phyloP scores from a whole-genome alignment of 345 rosid genomes.

The Geranium rotundifolium region DNA sequence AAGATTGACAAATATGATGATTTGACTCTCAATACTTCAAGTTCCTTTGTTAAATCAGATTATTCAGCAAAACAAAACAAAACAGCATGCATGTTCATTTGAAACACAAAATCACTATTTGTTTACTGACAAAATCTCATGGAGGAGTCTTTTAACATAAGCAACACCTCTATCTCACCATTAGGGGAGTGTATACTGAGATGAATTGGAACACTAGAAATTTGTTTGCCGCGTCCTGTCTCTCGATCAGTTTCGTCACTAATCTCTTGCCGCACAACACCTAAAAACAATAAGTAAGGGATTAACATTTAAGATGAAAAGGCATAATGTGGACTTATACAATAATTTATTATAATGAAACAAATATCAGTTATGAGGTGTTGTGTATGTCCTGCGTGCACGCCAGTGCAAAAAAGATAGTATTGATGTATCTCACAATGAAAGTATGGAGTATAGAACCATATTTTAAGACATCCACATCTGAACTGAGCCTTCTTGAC shows the following conservation, averaged over 20 bases:
- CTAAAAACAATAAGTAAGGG: constrained; percentile 24
- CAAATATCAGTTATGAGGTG: background rate
- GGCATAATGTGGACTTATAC: background rate
- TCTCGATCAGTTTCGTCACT: constrained; percentile 94
- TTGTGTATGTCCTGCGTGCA: background rate
- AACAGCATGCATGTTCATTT: background rate
- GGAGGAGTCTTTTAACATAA: background rate
- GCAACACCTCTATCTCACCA: constrained; percentile 36
- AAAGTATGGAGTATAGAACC: background rate
- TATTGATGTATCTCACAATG: background rate
- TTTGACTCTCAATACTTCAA: background rate
- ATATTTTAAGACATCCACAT: background rate
- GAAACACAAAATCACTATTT: background rate
- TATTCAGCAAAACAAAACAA: background rate
- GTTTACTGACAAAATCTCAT: background rate
- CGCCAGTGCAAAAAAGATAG: background rate
- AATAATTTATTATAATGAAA: no score
- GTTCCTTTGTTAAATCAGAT: background rate
- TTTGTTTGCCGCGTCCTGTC: constrained; percentile 75
- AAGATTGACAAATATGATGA: no score
- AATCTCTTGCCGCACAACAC: constrained; percentile 85
- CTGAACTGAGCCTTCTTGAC: background rate
- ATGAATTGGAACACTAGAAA: constrained; percentile 87
- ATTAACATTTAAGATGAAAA: background rate
- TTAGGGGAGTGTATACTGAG: constrained; percentile 89